These are phyloP conservation scores for Scedosporium boydii DNA, from an alignment of 2,329 filamentous ascomycete species.

Conservation along the genomic window DNA sequence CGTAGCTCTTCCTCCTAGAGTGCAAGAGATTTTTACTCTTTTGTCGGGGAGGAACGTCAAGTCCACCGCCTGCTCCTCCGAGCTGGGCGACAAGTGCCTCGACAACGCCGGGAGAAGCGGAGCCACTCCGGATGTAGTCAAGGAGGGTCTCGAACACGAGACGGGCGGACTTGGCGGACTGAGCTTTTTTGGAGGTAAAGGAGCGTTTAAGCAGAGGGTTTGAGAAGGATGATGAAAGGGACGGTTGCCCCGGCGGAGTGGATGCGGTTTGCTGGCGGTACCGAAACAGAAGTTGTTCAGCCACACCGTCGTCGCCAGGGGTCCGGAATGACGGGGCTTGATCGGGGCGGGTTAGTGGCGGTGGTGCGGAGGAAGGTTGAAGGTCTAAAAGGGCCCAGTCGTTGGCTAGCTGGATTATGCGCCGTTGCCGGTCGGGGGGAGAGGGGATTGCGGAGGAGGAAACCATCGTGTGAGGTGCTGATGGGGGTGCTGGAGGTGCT, in stretches of 20 bases:
- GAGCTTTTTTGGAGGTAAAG: conserved; percentile 39
- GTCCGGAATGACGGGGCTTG: conserved; percentile 33
- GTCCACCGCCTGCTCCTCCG: conserved; percentile 36
- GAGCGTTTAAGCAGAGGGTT: conserved; percentile 23
- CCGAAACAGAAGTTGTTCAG: conserved; percentile 45
- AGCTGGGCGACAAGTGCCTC: conserved; percentile 44
- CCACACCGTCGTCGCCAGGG: conserved; percentile 37
- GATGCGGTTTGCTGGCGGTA: conserved; percentile 22
- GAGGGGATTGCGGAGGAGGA: background rate
- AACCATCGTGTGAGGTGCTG: background rate
- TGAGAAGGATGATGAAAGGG: conserved; percentile 18
- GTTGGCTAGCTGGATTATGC: conserved; percentile 39
- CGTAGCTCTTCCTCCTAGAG: conserved; percentile 38
- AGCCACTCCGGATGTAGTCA: conserved; percentile 33
- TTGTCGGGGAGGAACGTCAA: conserved; percentile 32
- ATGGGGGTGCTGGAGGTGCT: background rate
- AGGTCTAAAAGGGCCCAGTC: conserved; percentile 39
- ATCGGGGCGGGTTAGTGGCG: conserved; percentile 30
- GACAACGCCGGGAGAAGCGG: conserved; percentile 44
- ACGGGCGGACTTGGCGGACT: conserved; percentile 30
- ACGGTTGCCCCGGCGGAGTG: conserved; percentile 29
- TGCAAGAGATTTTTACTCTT: conserved; percentile 39
- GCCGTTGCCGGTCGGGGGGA: conserved; percentile 15
- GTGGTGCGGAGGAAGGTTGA: conserved; percentile 25
- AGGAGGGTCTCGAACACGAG: conserved; percentile 42